Percentiles rank a stretch among this genome's conserved stretches.
Conservation (phyloP, 2,329 filamentous ascomycete genomes). For the Podosphaera leucotricha region DNA sequence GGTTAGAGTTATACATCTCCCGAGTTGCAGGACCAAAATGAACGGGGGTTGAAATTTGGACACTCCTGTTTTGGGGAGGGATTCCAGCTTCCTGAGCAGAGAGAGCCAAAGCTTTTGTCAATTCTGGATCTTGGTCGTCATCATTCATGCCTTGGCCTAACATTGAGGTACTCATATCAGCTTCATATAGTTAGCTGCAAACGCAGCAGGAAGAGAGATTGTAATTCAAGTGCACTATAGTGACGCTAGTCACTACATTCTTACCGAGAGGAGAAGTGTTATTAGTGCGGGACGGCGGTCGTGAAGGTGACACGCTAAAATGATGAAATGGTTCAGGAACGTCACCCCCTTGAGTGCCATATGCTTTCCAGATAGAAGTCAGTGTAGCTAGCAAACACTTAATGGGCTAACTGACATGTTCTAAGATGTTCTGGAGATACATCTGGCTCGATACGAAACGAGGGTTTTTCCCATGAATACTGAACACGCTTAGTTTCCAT, state of each 20-base stretch:
- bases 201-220: constrained; percentile 3
- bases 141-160: neutral
- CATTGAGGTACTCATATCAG: constrained; percentile 14
- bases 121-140: constrained; percentile 22
- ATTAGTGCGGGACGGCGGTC: constrained; percentile 35
- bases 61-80: constrained; percentile 26
- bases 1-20: constrained; percentile 26
- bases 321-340: constrained; percentile 18
- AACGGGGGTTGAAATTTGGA: constrained; percentile 19
- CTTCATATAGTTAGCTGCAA: constrained; percentile 11
- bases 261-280: constrained; percentile 32
- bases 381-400: constrained; percentile 1
- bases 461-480: constrained; percentile 32
- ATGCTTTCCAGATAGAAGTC: constrained; percentile 19
- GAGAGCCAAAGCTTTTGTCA: constrained; percentile 30
- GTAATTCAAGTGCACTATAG: constrained; percentile 20
- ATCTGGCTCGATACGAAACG: constrained; percentile 29
- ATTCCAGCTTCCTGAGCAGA: constrained; percentile 28
- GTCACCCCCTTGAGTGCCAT: constrained; percentile 30
- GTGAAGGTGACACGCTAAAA: constrained; percentile 21
- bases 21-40: constrained; percentile 37
- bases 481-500: constrained; percentile 11
- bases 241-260: constrained; percentile 22
- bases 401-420: constrained; percentile 19
- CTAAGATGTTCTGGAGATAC: constrained; percentile 22